Percentiles rank a stretch among this genome's conserved stretches.
Evolutionary conservation across 1,284 basidiomycete genomes (phyloP).

Genomic region (Porphyrellus sp.): DNA sequence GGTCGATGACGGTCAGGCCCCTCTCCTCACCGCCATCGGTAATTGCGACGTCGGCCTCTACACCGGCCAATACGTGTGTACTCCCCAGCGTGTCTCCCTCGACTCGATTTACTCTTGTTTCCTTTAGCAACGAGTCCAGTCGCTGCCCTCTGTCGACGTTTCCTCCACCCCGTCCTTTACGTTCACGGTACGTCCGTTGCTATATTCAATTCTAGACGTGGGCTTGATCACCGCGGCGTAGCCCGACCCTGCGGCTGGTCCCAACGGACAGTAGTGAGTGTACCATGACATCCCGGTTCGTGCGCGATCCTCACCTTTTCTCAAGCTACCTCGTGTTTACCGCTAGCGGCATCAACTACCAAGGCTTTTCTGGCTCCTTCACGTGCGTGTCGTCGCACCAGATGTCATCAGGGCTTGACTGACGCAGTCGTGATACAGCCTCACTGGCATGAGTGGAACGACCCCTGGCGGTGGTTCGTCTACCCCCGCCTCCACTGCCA

Average conservation of each 20-base stretch:
- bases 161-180: slow-evolving; percentile 31
- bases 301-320: slow-evolving; percentile 5
- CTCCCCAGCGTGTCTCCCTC: neutral
- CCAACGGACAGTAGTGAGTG: slow-evolving; percentile 29
- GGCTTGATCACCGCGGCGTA: slow-evolving; percentile 1
- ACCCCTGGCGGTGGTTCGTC: slow-evolving; percentile 34
- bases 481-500: slow-evolving; percentile 39
- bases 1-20: slow-evolving; percentile 57
- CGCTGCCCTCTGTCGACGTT: slow-evolving; percentile 41
- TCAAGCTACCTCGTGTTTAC: slow-evolving; percentile 54
- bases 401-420: neutral
- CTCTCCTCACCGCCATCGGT: slow-evolving; percentile 49
- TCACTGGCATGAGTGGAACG: slow-evolving; percentile 54
- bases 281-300: neutral
- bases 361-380: slow-evolving; percentile 55
- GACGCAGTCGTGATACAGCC: slow-evolving; percentile 35
- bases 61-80: slow-evolving; percentile 46
- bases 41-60: slow-evolving; percentile 52
- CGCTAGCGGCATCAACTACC: slow-evolving; percentile 40
- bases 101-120: slow-evolving; percentile 15
- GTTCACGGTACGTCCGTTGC: slow-evolving; percentile 37
- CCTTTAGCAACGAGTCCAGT: slow-evolving; percentile 36
- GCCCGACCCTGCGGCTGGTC: slow-evolving; percentile 17
- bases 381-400: slow-evolving; percentile 35
- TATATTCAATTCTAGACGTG: neutral